Conservation (phyloP, 768 basidiomycete species). For the Serendipita sp. region DNA sequence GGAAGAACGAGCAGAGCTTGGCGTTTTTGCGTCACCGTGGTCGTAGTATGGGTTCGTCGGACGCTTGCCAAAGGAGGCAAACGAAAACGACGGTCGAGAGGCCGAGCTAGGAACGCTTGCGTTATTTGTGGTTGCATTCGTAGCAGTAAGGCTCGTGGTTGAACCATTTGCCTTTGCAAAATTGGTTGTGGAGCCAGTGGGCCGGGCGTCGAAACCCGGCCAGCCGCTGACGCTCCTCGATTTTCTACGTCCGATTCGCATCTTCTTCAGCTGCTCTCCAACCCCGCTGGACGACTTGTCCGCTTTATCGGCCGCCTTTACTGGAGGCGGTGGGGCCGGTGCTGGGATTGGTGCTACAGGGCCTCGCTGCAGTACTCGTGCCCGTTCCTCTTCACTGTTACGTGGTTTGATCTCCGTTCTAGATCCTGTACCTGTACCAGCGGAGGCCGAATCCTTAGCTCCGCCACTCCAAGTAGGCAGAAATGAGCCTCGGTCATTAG, state of each 20-base stretch:
- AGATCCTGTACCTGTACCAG: not conserved
- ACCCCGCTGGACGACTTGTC: not conserved
- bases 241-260: not conserved
- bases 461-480: too few relatives aligned
- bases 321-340: not conserved
- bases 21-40: not conserved
- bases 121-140: too few relatives aligned
- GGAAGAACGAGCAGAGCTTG: not conserved
- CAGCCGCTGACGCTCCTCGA: not conserved
- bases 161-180: too few relatives aligned
- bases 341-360: not conserved
- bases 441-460: not conserved
- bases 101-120: not conserved
- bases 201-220: not conserved
- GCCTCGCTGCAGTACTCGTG: not conserved
- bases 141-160: too few relatives aligned
- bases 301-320: not conserved
- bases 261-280: not conserved
- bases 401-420: not conserved
- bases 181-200: too few relatives aligned
- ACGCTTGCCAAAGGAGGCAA: not conserved
- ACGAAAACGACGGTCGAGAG: not conserved
- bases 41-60: slow-evolving; percentile 2
- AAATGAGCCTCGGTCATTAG: too few relatives aligned
- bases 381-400: not conserved